A percentile compares a stretch with the other conserved stretches of the same genome.
These are phyloP conservation scores for Plectosphaerella cucumerina DNA, from an alignment of 2,329 filamentous ascomycete genomes.

Conservation along the genomic window DNA sequence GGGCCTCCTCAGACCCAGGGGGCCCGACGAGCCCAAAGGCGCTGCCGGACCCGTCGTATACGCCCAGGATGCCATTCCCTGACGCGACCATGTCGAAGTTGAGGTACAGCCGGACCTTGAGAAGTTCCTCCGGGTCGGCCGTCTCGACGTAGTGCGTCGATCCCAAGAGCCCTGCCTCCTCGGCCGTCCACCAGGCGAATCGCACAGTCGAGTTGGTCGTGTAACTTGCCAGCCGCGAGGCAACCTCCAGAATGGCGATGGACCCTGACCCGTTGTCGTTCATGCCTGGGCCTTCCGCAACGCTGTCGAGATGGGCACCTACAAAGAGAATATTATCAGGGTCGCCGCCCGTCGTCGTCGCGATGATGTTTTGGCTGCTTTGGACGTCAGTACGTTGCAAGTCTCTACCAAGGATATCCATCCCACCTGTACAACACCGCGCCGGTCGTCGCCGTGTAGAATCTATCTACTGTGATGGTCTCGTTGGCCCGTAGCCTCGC, in stretches of 20 bases:
- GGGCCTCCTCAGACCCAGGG: conserved; percentile 47
- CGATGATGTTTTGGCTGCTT: conserved; percentile 51
- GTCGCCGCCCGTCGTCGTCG: conserved; percentile 54
- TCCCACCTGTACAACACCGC: conserved; percentile 7
- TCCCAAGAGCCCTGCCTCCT: conserved; percentile 60
- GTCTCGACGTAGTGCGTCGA: conserved; percentile 51
- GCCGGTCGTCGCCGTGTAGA: conserved; percentile 15
- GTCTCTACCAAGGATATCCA: not conserved
- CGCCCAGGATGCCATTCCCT: conserved; percentile 16
- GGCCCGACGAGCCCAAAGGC: conserved; percentile 48
- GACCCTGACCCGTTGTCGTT: conserved; percentile 62
- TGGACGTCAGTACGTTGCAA: not conserved
- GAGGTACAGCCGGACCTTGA: conserved; percentile 42
- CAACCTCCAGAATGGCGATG: conserved; percentile 54
- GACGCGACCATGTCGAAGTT: conserved; percentile 16
- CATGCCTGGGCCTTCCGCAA: conserved; percentile 58
- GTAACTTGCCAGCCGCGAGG: conserved; percentile 53
- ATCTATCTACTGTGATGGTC: conserved; percentile 6
- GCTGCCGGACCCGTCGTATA: conserved; percentile 46
- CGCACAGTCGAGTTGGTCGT: conserved; percentile 55
- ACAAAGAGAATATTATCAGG: conserved; percentile 54
- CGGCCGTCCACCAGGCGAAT: conserved; percentile 61
- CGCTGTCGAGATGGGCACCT: conserved; percentile 58
- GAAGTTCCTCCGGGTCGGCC: conserved; percentile 41
- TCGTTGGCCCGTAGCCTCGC: conserved; percentile 29